Evolutionary conservation across 768 basidiomycete species (phyloP).

Genomic region (Tulasnella sp.): DNA sequence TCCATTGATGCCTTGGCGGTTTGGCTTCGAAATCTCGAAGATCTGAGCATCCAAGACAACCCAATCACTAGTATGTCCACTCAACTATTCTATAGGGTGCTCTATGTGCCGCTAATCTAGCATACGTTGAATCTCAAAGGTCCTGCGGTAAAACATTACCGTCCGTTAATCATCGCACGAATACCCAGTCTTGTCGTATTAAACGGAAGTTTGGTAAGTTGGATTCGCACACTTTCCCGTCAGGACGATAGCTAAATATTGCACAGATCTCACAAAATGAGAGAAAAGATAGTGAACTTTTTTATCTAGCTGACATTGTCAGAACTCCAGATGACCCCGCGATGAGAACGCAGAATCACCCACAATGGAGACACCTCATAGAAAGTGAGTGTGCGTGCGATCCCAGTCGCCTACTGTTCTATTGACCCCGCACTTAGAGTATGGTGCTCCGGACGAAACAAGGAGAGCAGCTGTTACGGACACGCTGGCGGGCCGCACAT

Average conservation of each 20-base stretch:
- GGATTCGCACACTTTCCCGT: background rate
- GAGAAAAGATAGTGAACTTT: constrained; percentile 67
- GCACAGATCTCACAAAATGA: constrained; percentile 54
- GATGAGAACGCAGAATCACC: constrained; percentile 38
- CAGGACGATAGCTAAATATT: constrained; percentile 14
- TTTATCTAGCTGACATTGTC: constrained; percentile 59
- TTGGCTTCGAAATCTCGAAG: constrained; percentile 59
- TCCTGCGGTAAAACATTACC: too few relatives aligned
- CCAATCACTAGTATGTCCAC: too few relatives aligned
- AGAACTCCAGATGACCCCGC: constrained; percentile 35
- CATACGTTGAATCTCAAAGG: too few relatives aligned
- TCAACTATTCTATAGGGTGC: too few relatives aligned
- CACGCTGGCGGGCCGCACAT: constrained; percentile 19
- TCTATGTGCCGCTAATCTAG: too few relatives aligned
- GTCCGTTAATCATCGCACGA: constrained; percentile 53
- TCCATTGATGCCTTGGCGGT: constrained; percentile 48
- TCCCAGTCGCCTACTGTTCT: background rate
- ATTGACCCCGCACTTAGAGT: constrained; percentile 3
- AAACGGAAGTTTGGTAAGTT: constrained; percentile 51
- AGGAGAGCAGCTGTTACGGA: constrained; percentile 2
- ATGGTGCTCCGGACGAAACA: constrained; percentile 14
- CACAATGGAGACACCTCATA: constrained; percentile 52
- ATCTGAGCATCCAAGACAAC: constrained; percentile 48
- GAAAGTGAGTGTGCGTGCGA: constrained; percentile 36
- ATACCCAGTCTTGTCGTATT: constrained; percentile 48